Base-by-base conservation (phyloP, 1,139 yeast species). In the Kurtzmaniella quercitrusa region DNA sequence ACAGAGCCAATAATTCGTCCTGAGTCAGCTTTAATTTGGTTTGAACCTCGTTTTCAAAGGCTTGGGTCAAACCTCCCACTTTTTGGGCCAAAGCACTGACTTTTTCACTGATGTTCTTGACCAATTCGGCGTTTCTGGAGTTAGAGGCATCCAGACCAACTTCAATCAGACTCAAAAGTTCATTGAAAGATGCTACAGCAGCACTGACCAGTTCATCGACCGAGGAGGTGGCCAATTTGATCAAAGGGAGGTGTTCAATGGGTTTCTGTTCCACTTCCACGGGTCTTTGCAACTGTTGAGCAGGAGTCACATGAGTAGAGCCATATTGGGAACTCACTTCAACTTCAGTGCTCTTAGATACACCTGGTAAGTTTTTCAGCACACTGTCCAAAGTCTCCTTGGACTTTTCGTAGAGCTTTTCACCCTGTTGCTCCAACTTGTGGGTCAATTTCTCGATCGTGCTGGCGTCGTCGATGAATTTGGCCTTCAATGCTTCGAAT, bases 1-100 rank as follows among this genome's bases (percentile, higher is more conserved):
- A 84, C 44, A 81, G 73, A 14, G 77, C 63, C 47, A 76, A 70
- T 58, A 83, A 75, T 49, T 80, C 79, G 25, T 75, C 70, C 51
- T 75, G 77, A 38, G 70, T 58, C 29, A 58, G 60, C 55, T 68
- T 67, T 49, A 72, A 60, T 50, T 68, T 65, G 34, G 53, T 47
- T 45, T 65, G 63, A 42, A 73, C 56, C 51, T 75, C 77, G 21
- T 66, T 67, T 37, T 73, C 73, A 44, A 79, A 66, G 33, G 67
- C 65, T 42, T 60, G 57, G 44, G 75, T 74, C 52, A 65, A 66
- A 37, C 61, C 46, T 42, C 63, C 60, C 48, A 73, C 56, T 50
- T 65, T 70, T 17, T 43, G 39, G 9, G 75, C 59, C 49, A 73
- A 66, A 38, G 53, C 51, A 25, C 55, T 51, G 36, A 73, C 63